Percentiles rank a stretch among this genome's conserved stretches.
These are phyloP conservation scores for Fulvia fulva DNA, from an alignment of 2,329 filamentous ascomycete genomes.

Conservation along the genomic window DNA sequence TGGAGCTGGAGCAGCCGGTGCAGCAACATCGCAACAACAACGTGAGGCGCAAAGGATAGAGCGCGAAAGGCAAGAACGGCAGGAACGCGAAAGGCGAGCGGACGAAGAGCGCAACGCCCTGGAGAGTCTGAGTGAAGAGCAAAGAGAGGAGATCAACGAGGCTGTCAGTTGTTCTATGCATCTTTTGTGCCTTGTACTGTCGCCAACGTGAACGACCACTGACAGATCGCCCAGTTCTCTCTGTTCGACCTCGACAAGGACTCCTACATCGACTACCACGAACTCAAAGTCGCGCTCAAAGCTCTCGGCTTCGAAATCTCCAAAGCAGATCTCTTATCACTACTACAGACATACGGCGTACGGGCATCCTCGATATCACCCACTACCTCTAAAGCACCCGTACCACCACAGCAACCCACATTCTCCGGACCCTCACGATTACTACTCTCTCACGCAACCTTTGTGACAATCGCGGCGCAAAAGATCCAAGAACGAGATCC, in stretches of 20 bases:
- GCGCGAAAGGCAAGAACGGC: conserved; percentile 40
- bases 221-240: conserved; percentile 61
- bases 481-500: conserved; percentile 81
- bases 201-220: conserved; percentile 1
- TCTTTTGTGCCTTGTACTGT: too few relatives aligned
- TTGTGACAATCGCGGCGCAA: conserved; percentile 70
- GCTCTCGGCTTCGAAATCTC: conserved; percentile 90
- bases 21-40: conserved; percentile 34
- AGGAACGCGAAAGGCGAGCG: conserved; percentile 40
- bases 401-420: conserved; percentile 21
- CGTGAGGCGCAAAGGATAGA: conserved; percentile 42
- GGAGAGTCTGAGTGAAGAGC: conserved; percentile 71
- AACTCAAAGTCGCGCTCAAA: conserved; percentile 93
- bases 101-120: conserved; percentile 46
- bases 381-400: conserved; percentile 51
- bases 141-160: conserved; percentile 88
- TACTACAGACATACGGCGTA: conserved; percentile 77
- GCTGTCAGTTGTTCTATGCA: conserved; percentile 55
- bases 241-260: conserved; percentile 98
- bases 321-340: conserved; percentile 76
- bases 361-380: conserved; percentile 39
- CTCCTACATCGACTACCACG: conserved; percentile 91
- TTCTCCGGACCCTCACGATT: conserved; percentile 55
- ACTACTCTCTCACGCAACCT: conserved; percentile 67
- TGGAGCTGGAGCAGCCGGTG: conserved; percentile 37